Percentiles rank a stretch among this genome's conserved stretches.
Conservation (phyloP, 768 basidiomycete species). For the Tylopilus cervinicoccineus region DNA sequence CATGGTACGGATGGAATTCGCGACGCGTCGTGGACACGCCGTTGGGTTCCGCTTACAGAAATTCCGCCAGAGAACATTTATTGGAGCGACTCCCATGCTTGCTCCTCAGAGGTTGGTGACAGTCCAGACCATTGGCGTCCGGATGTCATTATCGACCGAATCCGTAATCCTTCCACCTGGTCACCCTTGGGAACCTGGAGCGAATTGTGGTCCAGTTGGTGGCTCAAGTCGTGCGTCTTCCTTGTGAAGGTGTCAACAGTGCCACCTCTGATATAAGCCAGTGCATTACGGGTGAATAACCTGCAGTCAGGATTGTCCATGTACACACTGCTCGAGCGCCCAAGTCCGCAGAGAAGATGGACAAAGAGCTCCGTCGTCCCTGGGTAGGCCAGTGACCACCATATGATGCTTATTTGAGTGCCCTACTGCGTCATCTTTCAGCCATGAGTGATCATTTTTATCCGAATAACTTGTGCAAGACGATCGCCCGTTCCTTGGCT, state of each 20-base stretch:
- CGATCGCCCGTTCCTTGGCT: constrained; percentile 21
- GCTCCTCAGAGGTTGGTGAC: neutral
- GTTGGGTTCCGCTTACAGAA: neutral
- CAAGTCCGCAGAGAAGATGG: neutral
- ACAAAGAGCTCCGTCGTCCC: no score
- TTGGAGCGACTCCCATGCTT: neutral
- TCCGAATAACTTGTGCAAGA: constrained; percentile 22
- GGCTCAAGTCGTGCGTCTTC: neutral
- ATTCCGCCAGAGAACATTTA: neutral
- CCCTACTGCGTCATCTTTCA: neutral
- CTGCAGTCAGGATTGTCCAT: neutral
- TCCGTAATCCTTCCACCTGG: neutral
- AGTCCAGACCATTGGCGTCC: neutral
- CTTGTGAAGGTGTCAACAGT: neutral
- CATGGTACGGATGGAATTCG: constrained; percentile 1
- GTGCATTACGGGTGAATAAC: neutral
- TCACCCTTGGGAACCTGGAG: neutral
- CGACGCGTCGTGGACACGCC: no score
- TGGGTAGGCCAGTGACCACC: no score
- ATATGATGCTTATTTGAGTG: no score
- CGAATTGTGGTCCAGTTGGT: neutral
- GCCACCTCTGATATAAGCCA: neutral
- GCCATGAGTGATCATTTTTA: constrained; percentile 4
- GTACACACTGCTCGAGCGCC: neutral
- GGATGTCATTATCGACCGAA: neutral